Evolutionary conservation across 805 yeast species (phyloP).

Genomic region (Torulaspora microellipsoides): DNA sequence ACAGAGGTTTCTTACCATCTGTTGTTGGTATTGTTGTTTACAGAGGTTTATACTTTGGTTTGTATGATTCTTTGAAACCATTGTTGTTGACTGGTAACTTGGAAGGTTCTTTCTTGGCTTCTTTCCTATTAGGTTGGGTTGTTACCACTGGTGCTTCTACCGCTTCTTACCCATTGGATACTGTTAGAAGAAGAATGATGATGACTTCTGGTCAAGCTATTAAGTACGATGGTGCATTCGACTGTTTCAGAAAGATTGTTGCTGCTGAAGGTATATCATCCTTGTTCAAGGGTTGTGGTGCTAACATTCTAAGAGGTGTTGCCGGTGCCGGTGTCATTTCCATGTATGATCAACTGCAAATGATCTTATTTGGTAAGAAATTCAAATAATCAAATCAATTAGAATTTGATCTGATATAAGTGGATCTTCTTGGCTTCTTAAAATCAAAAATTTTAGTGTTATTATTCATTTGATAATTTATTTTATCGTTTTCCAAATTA

Average conservation of each 20-base stretch:
- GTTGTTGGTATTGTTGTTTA: constrained; percentile 95
- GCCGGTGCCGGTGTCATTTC: constrained; percentile 99
- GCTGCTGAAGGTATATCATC: constrained; percentile 93
- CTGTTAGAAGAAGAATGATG: constrained; percentile 99
- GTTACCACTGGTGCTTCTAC: constrained; percentile 98
- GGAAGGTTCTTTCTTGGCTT: constrained; percentile 91
- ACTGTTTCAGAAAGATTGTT: constrained; percentile 85
- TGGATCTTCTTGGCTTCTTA: constrained; percentile 1
- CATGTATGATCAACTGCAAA: constrained; percentile 94
- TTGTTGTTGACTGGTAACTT: constrained; percentile 89
- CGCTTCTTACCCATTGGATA: constrained; percentile 98
- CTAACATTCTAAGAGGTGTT: constrained; percentile 99
- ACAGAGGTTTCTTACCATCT: constrained; percentile 99
- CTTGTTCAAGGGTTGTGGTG: constrained; percentile 98
- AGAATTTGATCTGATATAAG: neutral
- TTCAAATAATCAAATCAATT: constrained; percentile 49
- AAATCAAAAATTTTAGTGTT: constrained; percentile 11
- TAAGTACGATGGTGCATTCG: constrained; percentile 92
- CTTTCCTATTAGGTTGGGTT: constrained; percentile 95
- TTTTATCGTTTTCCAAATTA: constrained; percentile 1
- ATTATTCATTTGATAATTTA: constrained; percentile 12
- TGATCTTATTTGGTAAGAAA: constrained; percentile 93
- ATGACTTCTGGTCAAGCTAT: constrained; percentile 99
- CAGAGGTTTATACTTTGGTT: constrained; percentile 99
- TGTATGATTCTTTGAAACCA: constrained; percentile 95